A percentile compares a stretch with the other conserved stretches of the same genome.
These are phyloP conservation scores for Amanita exitialis DNA, from an alignment of 768 basidiomycete genomes.

Conservation along the genomic window DNA sequence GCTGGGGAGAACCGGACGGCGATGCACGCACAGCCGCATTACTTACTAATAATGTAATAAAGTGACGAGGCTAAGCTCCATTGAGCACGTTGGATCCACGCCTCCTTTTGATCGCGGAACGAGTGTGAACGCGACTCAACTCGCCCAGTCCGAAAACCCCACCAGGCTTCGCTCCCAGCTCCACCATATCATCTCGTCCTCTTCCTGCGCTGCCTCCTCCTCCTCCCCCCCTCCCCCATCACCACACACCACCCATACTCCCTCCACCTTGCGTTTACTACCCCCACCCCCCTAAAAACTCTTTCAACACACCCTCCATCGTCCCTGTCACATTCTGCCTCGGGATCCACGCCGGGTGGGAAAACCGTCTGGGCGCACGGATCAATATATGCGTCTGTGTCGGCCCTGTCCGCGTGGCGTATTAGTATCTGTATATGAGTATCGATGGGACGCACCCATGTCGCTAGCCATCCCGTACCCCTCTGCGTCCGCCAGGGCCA, in stretches of 20 bases:
- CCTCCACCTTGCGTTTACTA: slow-evolving; percentile 27
- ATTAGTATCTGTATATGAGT: neutral
- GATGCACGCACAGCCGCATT: too few relatives aligned
- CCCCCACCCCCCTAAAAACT: slow-evolving; percentile 23
- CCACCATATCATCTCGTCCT: slow-evolving; percentile 55
- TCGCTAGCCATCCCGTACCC: slow-evolving; percentile 20
- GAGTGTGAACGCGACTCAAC: too few relatives aligned
- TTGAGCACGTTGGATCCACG: too few relatives aligned
- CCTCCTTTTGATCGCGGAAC: too few relatives aligned
- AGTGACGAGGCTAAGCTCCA: too few relatives aligned
- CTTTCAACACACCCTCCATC: slow-evolving; percentile 27
- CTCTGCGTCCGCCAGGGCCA: slow-evolving; percentile 20
- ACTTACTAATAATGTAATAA: too few relatives aligned
- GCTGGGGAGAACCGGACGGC: too few relatives aligned
- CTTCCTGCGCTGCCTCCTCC: slow-evolving; percentile 11
- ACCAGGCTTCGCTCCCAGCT: slow-evolving; percentile 47
- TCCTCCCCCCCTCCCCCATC: slow-evolving; percentile 17
- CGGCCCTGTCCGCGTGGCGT: slow-evolving; percentile 12
- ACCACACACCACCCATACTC: slow-evolving; percentile 30
- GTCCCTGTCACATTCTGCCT: neutral
- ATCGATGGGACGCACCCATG: slow-evolving; percentile 14
- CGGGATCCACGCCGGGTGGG: slow-evolving; percentile 23
- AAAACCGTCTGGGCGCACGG: slow-evolving; percentile 21
- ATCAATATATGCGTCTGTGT: slow-evolving; percentile 23
- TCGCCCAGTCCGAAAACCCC: slow-evolving; percentile 42